phyloP scores from a whole-genome alignment of 2,329 filamentous ascomycete species.

The Colletotrichum paranaense region DNA sequence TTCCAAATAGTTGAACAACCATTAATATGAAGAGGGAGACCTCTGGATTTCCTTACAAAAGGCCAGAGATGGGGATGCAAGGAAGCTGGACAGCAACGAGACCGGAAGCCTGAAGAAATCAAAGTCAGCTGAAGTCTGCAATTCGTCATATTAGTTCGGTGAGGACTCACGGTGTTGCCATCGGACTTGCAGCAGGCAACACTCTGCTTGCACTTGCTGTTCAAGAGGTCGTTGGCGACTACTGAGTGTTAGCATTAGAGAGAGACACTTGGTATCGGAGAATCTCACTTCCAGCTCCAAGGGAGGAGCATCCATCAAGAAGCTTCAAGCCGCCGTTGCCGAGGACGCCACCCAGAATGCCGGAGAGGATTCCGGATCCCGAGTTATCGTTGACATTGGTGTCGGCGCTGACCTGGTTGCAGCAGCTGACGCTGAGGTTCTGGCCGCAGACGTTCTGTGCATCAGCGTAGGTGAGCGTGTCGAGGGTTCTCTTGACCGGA shows the following conservation, averaged over 20 bases:
- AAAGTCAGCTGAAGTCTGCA: not conserved
- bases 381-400: not conserved
- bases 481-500: constrained; percentile 1
- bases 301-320: not conserved
- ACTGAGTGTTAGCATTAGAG: not conserved
- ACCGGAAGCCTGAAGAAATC: not conserved
- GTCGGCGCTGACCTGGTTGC: not conserved
- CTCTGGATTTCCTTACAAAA: not conserved
- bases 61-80: not conserved
- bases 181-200: not conserved
- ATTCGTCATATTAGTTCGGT: not conserved
- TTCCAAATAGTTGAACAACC: not conserved
- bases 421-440: constrained; percentile 8
- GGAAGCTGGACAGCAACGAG: not conserved
- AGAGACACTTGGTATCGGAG: not conserved
- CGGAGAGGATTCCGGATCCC: not conserved
- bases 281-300: not conserved
- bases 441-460: constrained; percentile 3
- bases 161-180: not conserved
- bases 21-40: not conserved
- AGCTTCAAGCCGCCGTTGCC: not conserved
- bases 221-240: not conserved
- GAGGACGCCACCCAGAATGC: not conserved
- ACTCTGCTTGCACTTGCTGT: not conserved
- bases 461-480: not conserved